phyloP scores from a whole-genome alignment of 73 alveolate genomes.

The Tetrahymena malaccensis region DNA sequence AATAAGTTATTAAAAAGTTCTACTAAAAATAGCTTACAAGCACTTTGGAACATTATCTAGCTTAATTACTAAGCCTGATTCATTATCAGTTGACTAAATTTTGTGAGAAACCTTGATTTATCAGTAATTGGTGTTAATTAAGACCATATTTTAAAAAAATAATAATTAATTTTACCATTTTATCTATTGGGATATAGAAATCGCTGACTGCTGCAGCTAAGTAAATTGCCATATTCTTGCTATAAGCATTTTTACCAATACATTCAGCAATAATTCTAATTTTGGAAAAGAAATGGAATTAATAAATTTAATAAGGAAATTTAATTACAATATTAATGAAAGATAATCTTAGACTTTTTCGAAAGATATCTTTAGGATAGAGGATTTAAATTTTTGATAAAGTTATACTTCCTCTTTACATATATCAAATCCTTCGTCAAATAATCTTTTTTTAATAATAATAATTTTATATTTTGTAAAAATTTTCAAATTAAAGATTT shows the following conservation, averaged over 20 bases:
- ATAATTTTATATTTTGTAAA: too few species aligned
- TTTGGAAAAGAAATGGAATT: neutral
- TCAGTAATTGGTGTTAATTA: neutral
- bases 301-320: neutral
- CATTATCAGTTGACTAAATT: neutral
- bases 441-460: neutral
- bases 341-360: neutral
- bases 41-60: neutral
- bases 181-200: constrained; percentile 5
- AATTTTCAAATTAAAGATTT: neutral
- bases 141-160: neutral
- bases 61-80: neutral
- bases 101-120: neutral
- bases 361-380: neutral
- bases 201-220: constrained; percentile 39
- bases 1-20: neutral
- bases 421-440: neutral
- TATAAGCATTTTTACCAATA: neutral
- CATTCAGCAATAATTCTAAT: neutral
- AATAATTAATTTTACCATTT: neutral
- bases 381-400: neutral
- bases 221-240: neutral
- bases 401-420: neutral
- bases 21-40: neutral
- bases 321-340: neutral